Evolutionary conservation across 768 basidiomycete species (phyloP).

Genomic region (Chalciporus chontae): DNA sequence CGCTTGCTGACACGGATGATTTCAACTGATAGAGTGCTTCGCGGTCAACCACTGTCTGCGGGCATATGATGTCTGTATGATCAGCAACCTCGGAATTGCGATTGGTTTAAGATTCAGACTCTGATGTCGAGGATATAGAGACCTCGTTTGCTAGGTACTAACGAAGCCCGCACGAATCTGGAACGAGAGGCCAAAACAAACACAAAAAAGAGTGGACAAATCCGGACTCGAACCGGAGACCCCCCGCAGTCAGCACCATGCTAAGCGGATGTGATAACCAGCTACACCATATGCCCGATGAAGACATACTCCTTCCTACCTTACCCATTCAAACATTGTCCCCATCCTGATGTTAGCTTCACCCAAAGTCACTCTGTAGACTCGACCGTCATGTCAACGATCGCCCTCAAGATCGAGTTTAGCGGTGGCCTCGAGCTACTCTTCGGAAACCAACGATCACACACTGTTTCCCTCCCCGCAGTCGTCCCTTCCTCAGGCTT

Average conservation of each 20-base stretch:
- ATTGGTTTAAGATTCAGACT: no score
- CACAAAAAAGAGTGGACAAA: constrained; percentile 33
- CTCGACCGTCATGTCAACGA: constrained; percentile 11
- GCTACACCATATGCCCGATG: constrained; percentile 37
- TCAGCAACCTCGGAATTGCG: no score
- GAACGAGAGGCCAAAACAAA: neutral
- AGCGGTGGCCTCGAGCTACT: constrained; percentile 84
- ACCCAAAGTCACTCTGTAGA: neutral
- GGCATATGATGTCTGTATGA: no score
- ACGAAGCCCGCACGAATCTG: no score
- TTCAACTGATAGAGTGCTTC: no score
- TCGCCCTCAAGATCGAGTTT: constrained; percentile 65
- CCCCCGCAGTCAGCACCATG: constrained; percentile 34
- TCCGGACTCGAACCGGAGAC: constrained; percentile 40
- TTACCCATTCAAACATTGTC: no score
- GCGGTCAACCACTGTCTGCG: no score
- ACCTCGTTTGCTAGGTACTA: no score
- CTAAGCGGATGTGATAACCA: constrained; percentile 41
- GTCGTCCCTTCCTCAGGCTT: constrained; percentile 28
- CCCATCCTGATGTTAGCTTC: no score
- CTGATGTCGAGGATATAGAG: no score
- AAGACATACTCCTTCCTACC: neutral
- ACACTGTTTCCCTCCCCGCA: constrained; percentile 54
- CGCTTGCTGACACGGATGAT: no score
- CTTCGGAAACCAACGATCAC: constrained; percentile 66